Base-by-base conservation (phyloP, 2,329 filamentous ascomycete genomes). In the Verticillium longisporum region DNA sequence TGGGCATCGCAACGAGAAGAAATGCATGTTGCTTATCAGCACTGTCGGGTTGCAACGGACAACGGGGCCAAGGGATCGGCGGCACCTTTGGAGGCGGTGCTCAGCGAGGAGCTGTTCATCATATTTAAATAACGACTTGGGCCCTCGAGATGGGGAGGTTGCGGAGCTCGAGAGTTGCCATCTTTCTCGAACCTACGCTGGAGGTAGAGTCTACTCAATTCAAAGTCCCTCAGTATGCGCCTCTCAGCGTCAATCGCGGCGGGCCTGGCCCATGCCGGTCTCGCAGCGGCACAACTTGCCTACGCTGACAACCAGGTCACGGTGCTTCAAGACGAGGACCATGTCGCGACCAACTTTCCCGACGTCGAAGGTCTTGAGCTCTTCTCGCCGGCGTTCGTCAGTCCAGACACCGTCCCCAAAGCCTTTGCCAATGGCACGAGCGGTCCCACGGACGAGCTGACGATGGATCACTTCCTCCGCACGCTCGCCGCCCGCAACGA, bases 261-360 rank as follows among this genome's bases (percentile, higher is more conserved):
- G 4, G 64, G 62, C 9, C 61, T 71, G 5, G 50, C 69, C 1
- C 67, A 59, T 6, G 65, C 61, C 11, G 62, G 67, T 38, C 38
- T 69, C 41, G 63, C 60, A 2, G 33, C 61, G 2, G 69, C 67
- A 4, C 61, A 66, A 45, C 57, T 65, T 26, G 61, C 61, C 2
- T 72, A 72, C 18, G 67, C 68, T 18, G 60, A 66, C 21, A 72
- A 72, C 57, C 70, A 69, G n/a, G 66, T 58, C 0, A 34, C 59
- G 2, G 60, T 70, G 1, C 36, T 64, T 4, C 68, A 63, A 3
- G 70, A 72, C 37, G 59, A 57, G 2, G 58, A 66, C 5, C 60
- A 64, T 1, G 67, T 70, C 1, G 65, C 69, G 9, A 63, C 61
- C 31, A 62, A 69, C 57, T 71, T 71, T 2, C 66, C 63, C 1